These are phyloP conservation scores for Coelastrella sp. DNA, from an alignment of 139 green algal species.

Conservation along the genomic window DNA sequence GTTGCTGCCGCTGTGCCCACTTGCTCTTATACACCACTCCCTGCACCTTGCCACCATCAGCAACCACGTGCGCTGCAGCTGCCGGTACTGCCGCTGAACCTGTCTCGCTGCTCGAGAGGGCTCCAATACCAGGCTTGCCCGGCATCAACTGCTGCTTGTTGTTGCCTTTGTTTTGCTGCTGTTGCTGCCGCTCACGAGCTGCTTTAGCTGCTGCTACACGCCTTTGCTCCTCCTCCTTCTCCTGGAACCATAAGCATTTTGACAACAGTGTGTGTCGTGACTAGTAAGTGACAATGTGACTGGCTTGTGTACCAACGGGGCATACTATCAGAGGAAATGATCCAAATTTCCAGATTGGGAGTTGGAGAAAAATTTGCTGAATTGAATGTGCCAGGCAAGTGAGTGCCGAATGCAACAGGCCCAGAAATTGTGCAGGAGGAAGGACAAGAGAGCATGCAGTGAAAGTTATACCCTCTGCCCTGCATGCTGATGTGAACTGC, in stretches of 20 bases:
- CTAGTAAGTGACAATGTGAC: too few species aligned
- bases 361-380: too few species aligned
- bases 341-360: too few species aligned
- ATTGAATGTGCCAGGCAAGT: too few species aligned
- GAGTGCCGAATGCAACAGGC: neutral
- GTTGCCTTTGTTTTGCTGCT: conserved; percentile 10
- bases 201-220: conserved; percentile 9
- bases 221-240: conserved; percentile 43
- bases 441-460: too few species aligned
- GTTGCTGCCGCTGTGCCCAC: conserved; percentile 47
- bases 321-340: too few species aligned
- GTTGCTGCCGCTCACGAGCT: conserved; percentile 40
- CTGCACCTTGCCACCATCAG: conserved; percentile 26
- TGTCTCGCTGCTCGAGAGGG: neutral
- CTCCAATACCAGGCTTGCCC: conserved; percentile 40
- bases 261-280: too few species aligned
- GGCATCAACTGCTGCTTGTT: conserved; percentile 19
- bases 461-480: too few species aligned
- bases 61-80: neutral
- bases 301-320: too few species aligned
- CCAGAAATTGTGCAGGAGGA: neutral
- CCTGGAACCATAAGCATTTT: too few species aligned
- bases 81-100: neutral
- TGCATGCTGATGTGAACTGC: too few species aligned
- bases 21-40: conserved; percentile 58